These are phyloP conservation scores for Ilex asprella DNA, from an alignment of 257 asterid genomes.

Conservation along the genomic window DNA sequence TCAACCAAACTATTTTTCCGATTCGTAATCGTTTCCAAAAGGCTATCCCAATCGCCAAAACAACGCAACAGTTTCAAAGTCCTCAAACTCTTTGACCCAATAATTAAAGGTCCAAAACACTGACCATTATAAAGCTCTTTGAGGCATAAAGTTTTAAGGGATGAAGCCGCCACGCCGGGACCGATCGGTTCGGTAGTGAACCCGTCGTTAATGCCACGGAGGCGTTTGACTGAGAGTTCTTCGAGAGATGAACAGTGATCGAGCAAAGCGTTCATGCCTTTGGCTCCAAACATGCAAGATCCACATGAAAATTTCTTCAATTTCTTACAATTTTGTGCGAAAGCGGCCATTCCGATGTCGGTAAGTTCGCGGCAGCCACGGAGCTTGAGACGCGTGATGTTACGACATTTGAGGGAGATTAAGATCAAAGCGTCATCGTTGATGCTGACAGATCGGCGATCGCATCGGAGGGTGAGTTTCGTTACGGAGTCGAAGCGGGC, in stretches of 20 bases:
- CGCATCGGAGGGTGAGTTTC: constrained; percentile 23
- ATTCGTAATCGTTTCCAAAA: constrained; percentile 4
- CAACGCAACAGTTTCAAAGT: constrained; percentile 9
- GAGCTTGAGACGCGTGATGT: constrained; percentile 22
- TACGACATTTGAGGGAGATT: constrained; percentile 16
- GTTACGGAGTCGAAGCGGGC: constrained; percentile 19
- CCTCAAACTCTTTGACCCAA: constrained; percentile 11
- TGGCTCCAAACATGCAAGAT: constrained; percentile 23
- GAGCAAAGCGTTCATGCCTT: constrained; percentile 25
- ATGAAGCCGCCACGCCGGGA: constrained; percentile 7
- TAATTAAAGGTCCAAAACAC: constrained; percentile 11
- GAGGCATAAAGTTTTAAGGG: constrained; percentile 5
- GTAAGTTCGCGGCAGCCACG: constrained; percentile 18
- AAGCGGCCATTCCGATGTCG: constrained; percentile 12
- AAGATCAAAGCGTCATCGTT: constrained; percentile 15
- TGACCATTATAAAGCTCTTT: constrained; percentile 14
- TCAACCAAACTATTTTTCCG: constrained; percentile 7
- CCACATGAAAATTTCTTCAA: constrained; percentile 21
- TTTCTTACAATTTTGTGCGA: constrained; percentile 20
- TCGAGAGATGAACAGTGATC: constrained; percentile 16
- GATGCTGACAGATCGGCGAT: constrained; percentile 19
- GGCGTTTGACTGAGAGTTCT: constrained; percentile 18
- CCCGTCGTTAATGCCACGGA: constrained; percentile 13
- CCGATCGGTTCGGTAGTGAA: constrained; percentile 11
- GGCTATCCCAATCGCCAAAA: constrained; percentile 15